Percentiles rank a stretch among this genome's conserved stretches.
Conservation (phyloP, 345 rosid genomes). For the Corchorus olitorius region DNA sequence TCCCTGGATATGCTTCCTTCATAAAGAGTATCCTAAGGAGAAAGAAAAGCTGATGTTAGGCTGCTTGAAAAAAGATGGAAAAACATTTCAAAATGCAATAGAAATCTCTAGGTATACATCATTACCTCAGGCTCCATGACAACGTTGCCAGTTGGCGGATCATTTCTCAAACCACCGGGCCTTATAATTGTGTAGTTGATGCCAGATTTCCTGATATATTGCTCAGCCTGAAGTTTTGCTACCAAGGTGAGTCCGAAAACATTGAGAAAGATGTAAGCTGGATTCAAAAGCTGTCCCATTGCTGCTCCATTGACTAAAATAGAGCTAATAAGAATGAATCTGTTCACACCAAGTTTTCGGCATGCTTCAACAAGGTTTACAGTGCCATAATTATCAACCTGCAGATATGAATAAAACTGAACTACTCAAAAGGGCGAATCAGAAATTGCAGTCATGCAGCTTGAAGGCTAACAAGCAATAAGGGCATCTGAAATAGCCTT, state of each 20-base stretch:
- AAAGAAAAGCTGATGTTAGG: background rate
- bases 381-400: constrained; percentile 87
- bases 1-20: constrained; percentile 86
- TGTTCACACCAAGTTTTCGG: constrained; percentile 56
- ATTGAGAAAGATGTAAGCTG: constrained; percentile 85
- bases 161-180: constrained; percentile 85
- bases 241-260: constrained; percentile 79
- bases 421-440: background rate
- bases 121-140: constrained; percentile 89
- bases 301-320: constrained; percentile 94
- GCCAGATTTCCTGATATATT: constrained; percentile 68
- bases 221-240: constrained; percentile 96
- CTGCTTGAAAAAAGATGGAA: background rate
- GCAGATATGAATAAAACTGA: constrained; percentile 14
- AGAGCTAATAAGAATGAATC: constrained; percentile 81
- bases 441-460: background rate
- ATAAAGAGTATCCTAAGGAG: constrained; percentile 64
- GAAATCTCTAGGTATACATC: background rate
- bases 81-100: background rate
- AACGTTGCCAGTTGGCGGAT: constrained; percentile 75
- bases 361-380: constrained; percentile 89
- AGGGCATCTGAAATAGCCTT: background rate
- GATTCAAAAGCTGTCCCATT: constrained; percentile 91
- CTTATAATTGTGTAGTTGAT: constrained; percentile 82
- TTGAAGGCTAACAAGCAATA: background rate